Conservation (phyloP, 192 early-diverging fungal genomes). For the Linnemannia zychae region DNA sequence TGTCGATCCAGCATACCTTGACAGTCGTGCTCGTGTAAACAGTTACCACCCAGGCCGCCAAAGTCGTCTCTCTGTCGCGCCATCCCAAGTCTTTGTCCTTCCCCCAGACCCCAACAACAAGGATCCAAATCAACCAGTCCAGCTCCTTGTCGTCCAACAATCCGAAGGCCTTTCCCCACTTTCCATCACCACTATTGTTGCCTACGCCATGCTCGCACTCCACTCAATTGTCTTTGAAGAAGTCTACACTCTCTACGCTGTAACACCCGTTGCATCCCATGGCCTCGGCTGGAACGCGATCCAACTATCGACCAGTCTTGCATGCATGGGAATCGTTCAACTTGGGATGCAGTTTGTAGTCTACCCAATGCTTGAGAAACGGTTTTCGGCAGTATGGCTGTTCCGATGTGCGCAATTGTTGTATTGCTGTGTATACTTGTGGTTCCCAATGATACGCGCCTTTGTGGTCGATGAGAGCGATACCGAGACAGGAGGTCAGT, state of each 20-base stretch:
- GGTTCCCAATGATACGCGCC: constrained; percentile 55
- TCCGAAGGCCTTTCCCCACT: constrained; percentile 35
- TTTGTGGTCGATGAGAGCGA: constrained; percentile 26
- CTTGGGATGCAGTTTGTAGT: constrained; percentile 60
- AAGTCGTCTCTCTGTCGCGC: constrained; percentile 34
- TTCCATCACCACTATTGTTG: constrained; percentile 34
- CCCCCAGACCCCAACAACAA: constrained; percentile 37
- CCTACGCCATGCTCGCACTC: constrained; percentile 56
- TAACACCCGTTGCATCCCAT: constrained; percentile 52
- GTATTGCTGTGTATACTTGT: constrained; percentile 57
- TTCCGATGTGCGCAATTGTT: constrained; percentile 50
- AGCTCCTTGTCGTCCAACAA: constrained; percentile 30
- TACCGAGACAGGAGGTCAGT: constrained; percentile 17
- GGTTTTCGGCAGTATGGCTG: constrained; percentile 48
- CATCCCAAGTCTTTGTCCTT: constrained; percentile 43
- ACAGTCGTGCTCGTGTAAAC: not conserved
- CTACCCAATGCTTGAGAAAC: constrained; percentile 56
- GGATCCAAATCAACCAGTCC: constrained; percentile 31
- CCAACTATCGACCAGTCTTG: constrained; percentile 59
- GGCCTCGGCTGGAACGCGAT: constrained; percentile 60
- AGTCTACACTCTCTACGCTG: constrained; percentile 60
- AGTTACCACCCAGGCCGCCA: constrained; percentile 2
- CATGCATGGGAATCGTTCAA: constrained; percentile 58
- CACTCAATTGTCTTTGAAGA: constrained; percentile 68
- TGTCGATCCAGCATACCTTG: not conserved